These are phyloP conservation scores for Starmerella stellata DNA, from an alignment of 805 yeast species.

Conservation along the genomic window DNA sequence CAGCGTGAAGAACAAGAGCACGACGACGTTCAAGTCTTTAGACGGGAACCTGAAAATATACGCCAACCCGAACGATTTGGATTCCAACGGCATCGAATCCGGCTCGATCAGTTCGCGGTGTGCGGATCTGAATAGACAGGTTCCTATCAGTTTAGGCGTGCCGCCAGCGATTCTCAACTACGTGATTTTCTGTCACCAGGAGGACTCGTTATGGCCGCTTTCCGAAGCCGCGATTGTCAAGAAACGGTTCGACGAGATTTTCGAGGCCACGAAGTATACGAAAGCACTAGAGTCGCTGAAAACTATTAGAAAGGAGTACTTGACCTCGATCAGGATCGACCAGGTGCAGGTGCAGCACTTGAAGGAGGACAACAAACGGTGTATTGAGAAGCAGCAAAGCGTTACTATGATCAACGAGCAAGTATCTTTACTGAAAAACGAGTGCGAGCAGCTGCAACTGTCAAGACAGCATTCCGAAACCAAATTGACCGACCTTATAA, in stretches of 20 bases:
- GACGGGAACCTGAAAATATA: constrained; percentile 52
- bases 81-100: neutral
- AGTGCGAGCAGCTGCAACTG: constrained; percentile 33
- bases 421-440: constrained; percentile 30
- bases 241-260: constrained; percentile 87
- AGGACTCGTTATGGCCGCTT: constrained; percentile 90
- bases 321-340: constrained; percentile 53
- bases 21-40: constrained; percentile 66
- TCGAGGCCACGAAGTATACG: constrained; percentile 84
- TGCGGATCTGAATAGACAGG: constrained; percentile 62
- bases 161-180: constrained; percentile 74
- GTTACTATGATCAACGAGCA: constrained; percentile 29
- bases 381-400: constrained; percentile 36
- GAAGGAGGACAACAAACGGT: constrained; percentile 53
- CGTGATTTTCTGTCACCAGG: constrained; percentile 94
- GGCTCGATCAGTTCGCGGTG: constrained; percentile 42
- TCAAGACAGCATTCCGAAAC: constrained; percentile 37
- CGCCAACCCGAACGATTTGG: neutral
- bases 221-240: constrained; percentile 70
- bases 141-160: constrained; percentile 74
- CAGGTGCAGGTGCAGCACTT: constrained; percentile 66
- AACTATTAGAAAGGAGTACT: constrained; percentile 55
- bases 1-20: constrained; percentile 28
- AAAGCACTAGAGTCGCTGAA: constrained; percentile 74
- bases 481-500: constrained; percentile 28